These are phyloP conservation scores for Helicostylum pulchrum DNA, from an alignment of 192 early-diverging fungal species.

Conservation along the genomic window DNA sequence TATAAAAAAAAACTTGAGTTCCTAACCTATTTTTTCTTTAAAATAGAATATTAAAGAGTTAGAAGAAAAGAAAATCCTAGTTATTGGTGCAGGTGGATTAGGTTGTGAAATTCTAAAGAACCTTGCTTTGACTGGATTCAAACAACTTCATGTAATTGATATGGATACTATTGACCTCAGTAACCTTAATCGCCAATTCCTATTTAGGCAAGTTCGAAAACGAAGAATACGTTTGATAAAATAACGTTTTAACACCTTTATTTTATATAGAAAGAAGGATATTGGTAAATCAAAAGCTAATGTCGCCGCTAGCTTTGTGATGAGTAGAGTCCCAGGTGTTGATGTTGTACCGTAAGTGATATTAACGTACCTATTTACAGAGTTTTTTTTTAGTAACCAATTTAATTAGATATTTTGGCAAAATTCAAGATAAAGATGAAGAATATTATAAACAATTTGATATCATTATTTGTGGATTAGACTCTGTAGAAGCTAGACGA, in stretches of 20 bases:
- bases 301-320: slow-evolving; percentile 75
- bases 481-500: slow-evolving; percentile 91
- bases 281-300: slow-evolving; percentile 77
- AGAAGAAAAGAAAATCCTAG: slow-evolving; percentile 62
- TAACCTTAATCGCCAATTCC: slow-evolving; percentile 82
- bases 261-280: slow-evolving; percentile 51
- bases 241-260: neutral
- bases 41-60: slow-evolving; percentile 28
- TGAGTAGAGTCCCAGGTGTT: slow-evolving; percentile 62
- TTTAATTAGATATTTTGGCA: slow-evolving; percentile 63
- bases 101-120: slow-evolving; percentile 86
- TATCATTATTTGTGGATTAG: slow-evolving; percentile 89
- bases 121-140: slow-evolving; percentile 75
- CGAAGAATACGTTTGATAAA: neutral
- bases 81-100: slow-evolving; percentile 82
- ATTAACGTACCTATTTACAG: neutral
- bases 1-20: neutral
- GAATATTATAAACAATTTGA: slow-evolving; percentile 89
- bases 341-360: slow-evolving; percentile 64
- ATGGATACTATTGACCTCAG: slow-evolving; percentile 88
- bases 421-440: slow-evolving; percentile 95
- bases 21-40: neutral
- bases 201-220: slow-evolving; percentile 56
- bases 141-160: slow-evolving; percentile 81
- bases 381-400: neutral